A percentile compares a stretch with the other conserved stretches of the same genome.
These are phyloP conservation scores for Chaetomiaceae sp. DNA, from an alignment of 2,329 filamentous ascomycete genomes.

Conservation along the genomic window DNA sequence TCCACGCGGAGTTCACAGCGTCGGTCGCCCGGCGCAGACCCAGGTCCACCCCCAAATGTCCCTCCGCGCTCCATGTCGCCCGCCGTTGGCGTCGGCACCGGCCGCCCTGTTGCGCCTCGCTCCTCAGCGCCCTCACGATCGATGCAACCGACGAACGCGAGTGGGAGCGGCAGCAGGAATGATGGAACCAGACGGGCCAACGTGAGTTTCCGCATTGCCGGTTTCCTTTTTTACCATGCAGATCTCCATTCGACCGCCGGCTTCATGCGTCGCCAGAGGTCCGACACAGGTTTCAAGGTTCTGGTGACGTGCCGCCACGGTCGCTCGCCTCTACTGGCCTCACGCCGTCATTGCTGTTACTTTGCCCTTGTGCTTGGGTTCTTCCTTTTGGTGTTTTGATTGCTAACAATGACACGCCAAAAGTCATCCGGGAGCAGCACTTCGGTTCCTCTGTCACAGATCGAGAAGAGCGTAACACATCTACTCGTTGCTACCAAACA, in stretches of 20 bases:
- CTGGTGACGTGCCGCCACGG: background rate
- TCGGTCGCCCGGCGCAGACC: constrained; percentile 60
- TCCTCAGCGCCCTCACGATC: constrained; percentile 61
- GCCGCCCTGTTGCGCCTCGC: constrained; percentile 47
- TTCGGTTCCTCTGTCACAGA: constrained; percentile 80
- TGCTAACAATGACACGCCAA: constrained; percentile 32
- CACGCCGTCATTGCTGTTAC: background rate
- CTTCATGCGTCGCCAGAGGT: constrained; percentile 19
- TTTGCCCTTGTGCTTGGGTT: background rate
- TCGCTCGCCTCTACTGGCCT: background rate
- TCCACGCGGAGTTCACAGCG: constrained; percentile 45
- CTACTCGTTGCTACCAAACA: constrained; percentile 97
- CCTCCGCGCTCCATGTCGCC: constrained; percentile 58
- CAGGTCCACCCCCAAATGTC: constrained; percentile 53
- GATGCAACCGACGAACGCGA: constrained; percentile 33
- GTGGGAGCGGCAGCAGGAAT: constrained; percentile 30
- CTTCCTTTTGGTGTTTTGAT: background rate
- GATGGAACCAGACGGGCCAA: constrained; percentile 50
- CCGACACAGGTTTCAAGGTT: constrained; percentile 4
- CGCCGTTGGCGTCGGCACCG: constrained; percentile 42
- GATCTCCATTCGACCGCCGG: constrained; percentile 19
- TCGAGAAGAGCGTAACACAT: constrained; percentile 98
- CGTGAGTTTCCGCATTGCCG: constrained; percentile 46
- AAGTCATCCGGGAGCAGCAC: constrained; percentile 44
- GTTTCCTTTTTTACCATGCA: constrained; percentile 18